Base-by-base conservation (phyloP, 2,329 filamentous ascomycete species). In the Ceratocystis smalleyi region DNA sequence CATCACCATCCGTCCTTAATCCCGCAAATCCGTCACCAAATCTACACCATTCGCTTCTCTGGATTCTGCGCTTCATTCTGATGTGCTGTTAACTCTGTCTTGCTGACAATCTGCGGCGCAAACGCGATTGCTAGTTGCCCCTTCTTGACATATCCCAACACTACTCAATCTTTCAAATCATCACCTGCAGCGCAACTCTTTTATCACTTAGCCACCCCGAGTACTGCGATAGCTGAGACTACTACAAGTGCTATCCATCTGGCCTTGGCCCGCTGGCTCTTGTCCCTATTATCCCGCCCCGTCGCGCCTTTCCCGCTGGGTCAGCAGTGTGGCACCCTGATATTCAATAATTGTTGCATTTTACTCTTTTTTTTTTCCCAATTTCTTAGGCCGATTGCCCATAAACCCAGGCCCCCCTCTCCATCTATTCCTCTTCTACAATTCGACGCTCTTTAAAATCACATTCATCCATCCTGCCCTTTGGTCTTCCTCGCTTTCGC, bases 11-110 rank as follows among this genome's bases (percentile, higher is more conserved):
- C 65, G 32, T 51, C 51, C 35, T 49, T 27, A 62, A 63, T 67
- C 73, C 73, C 76, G 76, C 71, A 68, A 67, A 68, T 70, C 73
- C 69, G 71, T 70, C 72, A 70, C 70, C 68, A 77, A 77, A 78
- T 64, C 43, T 43, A 40, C 55, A 69, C 55, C 62, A 67, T 70
- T 67, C 61, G 19, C 30, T 62, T 66, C 55, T 51, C 54, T 40
- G n/a, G n/a, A 64, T 43, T 59, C 54, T 47, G 65, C 65, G 65
- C 65, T 66, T 66, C 40, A 60, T 55, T 66, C 59, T 64, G 51
- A 66, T 66, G 65, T 64, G n/a, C 55, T 45, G 51, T 54, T 66
- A 45, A 43, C 24, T 54, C 55, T 24, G 54, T 27, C 54, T 54
- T 62, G 49, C 30, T 45, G 45, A 24, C 35, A 45, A 61, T 54